Evolutionary conservation across 768 basidiomycete genomes (phyloP), one percentile per base, ranked within the genome.

Genomic region (Steccherinum ochraceum): DNA sequence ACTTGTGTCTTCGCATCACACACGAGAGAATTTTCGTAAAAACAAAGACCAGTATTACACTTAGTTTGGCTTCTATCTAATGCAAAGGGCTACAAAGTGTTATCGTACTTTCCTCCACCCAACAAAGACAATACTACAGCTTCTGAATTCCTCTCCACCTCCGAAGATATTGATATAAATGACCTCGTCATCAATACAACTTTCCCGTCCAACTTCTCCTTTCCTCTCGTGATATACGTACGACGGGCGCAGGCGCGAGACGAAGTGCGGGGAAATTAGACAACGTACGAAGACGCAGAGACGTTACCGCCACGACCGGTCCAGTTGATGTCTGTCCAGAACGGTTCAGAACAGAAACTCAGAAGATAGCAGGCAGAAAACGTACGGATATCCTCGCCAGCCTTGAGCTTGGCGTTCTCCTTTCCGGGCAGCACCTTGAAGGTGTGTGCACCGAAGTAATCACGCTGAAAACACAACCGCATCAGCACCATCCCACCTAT

Each of bases 371-470:
- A 16, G 25, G 40, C 4, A 2, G 18, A 26, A 1, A 19, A 81
- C 90, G 62, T 67, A 92, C 89, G 90, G 67, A 97, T 93, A 66
- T 95, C 90, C 70, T 89, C 73, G 65, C 81, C 86, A 52, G 79
- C 62, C 72, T 83, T 81, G 72, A 95, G 84, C 64, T 73, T 83
- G 46, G 76, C 77, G 69, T 90, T 95, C 72, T 93, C 93, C 72
- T 89, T 88, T 49, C 94, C 93, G 50, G 93, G 86, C 30, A 92
- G 75, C 52, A 97, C 93, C 49, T 84, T 80, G 91, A 96, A 98
- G 50, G 95, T 97, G 77, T 97, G 95, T 41, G 94, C 91, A 70
- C 96, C 95, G 68, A 99, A 99, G 81, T 94, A 99, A 66, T 99
- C 95, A 67, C 95, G 92, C 85, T 88, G 51, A 5, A 24, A 42